phyloP scores from a whole-genome alignment of 306 rosid species.

The Pterocarpus santalinus region DNA sequence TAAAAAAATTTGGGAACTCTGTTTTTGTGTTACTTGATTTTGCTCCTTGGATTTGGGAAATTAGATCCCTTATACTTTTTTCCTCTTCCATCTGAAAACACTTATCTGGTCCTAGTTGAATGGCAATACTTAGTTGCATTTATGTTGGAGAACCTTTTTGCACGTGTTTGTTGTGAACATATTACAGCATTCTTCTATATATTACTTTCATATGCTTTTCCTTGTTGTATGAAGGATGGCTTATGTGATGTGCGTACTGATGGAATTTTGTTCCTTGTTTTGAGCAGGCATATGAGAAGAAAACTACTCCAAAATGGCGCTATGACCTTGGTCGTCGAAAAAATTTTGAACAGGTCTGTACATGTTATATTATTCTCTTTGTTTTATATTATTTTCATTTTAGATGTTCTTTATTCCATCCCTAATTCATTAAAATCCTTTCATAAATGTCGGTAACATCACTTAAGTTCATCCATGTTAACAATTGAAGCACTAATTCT shows the following conservation, averaged over 20 bases:
- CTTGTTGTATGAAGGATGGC: constrained; percentile 11
- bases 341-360: constrained; percentile 95
- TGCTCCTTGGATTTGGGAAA: constrained; percentile 1
- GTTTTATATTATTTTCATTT: not conserved
- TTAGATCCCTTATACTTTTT: not conserved
- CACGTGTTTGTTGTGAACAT: constrained; percentile 1
- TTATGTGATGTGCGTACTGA: constrained; percentile 43
- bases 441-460: constrained; percentile 1
- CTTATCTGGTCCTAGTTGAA: constrained; percentile 18
- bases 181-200: not conserved
- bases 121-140: constrained; percentile 25
- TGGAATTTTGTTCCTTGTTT: constrained; percentile 40
- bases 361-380: not conserved
- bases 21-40: not conserved
- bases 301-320: constrained; percentile 95
- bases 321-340: constrained; percentile 94
- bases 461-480: not conserved
- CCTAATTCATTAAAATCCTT: constrained; percentile 7
- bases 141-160: constrained; percentile 24
- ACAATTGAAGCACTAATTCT: not conserved
- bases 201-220: constrained; percentile 14
- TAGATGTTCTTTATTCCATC: constrained; percentile 12
- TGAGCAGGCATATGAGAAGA: constrained; percentile 95
- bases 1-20: not conserved
- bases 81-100: constrained; percentile 19